Evolutionary conservation across 2,329 filamentous ascomycete species (phyloP).

Genomic region (Exserohilum rostratum): DNA sequence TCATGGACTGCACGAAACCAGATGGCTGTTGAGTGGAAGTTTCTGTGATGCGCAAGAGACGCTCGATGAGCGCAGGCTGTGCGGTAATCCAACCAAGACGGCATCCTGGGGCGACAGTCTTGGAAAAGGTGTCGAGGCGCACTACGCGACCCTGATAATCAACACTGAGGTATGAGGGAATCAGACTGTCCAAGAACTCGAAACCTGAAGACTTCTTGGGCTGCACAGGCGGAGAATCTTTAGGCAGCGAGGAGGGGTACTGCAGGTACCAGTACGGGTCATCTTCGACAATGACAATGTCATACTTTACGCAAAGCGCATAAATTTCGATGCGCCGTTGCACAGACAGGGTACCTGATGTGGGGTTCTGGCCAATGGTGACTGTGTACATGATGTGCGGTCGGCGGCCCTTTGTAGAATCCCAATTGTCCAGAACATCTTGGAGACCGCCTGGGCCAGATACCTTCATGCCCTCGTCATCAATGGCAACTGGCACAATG

Average conservation of each 20-base stretch:
- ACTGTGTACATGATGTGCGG: constrained; percentile 91
- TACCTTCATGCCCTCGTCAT: constrained; percentile 79
- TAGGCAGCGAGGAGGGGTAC: constrained; percentile 71
- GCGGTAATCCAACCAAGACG: constrained; percentile 90
- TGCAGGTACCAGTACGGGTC: constrained; percentile 97
- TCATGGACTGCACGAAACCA: constrained; percentile 85
- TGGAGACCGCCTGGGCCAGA: constrained; percentile 74
- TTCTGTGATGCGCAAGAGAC: constrained; percentile 76
- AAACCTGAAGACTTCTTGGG: constrained; percentile 67
- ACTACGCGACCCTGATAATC: constrained; percentile 88
- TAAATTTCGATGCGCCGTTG: constrained; percentile 80
- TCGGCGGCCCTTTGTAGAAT: constrained; percentile 71
- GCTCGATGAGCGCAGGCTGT: constrained; percentile 77
- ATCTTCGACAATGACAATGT: constrained; percentile 90
- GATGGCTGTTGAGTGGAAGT: constrained; percentile 81
- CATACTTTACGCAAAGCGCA: constrained; percentile 78
- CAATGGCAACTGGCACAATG: constrained; percentile 74
- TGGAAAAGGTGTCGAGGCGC: constrained; percentile 91
- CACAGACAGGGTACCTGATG: constrained; percentile 74
- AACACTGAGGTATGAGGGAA: constrained; percentile 79
- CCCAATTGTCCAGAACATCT: constrained; percentile 84
- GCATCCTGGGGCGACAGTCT: constrained; percentile 88
- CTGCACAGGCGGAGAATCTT: constrained; percentile 29
- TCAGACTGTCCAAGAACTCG: constrained; percentile 79
- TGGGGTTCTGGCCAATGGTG: constrained; percentile 90